Percentiles rank a stretch among this genome's conserved stretches.
phyloP scores from a whole-genome alignment of 805 yeast genomes.

The Yamadazyma phyllophila region DNA sequence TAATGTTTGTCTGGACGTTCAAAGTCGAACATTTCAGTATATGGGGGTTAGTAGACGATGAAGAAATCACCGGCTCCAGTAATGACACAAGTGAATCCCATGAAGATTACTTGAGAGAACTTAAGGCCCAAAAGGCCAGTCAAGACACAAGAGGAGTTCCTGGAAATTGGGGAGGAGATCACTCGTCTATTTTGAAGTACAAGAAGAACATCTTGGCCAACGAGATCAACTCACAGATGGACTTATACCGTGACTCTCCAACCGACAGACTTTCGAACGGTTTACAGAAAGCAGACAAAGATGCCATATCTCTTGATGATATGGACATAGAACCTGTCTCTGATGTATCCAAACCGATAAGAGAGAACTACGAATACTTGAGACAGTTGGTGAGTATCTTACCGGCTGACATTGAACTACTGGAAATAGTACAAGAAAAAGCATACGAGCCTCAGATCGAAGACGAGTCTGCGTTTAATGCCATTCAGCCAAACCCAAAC shows the following conservation, averaged over 20 bases:
- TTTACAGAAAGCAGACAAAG: neutral
- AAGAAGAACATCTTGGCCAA: conserved; percentile 30
- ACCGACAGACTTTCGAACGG: neutral
- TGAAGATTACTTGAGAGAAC: conserved; percentile 28
- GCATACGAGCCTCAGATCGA: conserved; percentile 67
- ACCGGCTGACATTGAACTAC: conserved; percentile 28
- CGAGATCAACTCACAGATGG: conserved; percentile 23
- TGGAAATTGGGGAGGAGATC: conserved; percentile 31
- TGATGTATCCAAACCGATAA: conserved; percentile 9
- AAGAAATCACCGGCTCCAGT: conserved; percentile 11
- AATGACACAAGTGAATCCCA: conserved; percentile 20
- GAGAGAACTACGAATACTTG: conserved; percentile 30
- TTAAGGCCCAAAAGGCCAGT: conserved; percentile 33
- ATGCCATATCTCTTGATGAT: neutral
- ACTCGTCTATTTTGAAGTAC: conserved; percentile 21
- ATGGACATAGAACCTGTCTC: neutral
- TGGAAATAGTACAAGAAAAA: conserved; percentile 54
- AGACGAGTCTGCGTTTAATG: conserved; percentile 23
- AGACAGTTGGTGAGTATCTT: conserved; percentile 31
- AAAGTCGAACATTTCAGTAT: conserved; percentile 88
- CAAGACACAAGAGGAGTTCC: conserved; percentile 32
- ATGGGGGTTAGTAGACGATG: conserved; percentile 76
- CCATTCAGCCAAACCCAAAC: conserved; percentile 40
- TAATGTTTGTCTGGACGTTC: conserved; percentile 74
- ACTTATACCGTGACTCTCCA: conserved; percentile 1